Conservation (phyloP, 1,284 basidiomycete genomes). For the Mycena citricolor region DNA sequence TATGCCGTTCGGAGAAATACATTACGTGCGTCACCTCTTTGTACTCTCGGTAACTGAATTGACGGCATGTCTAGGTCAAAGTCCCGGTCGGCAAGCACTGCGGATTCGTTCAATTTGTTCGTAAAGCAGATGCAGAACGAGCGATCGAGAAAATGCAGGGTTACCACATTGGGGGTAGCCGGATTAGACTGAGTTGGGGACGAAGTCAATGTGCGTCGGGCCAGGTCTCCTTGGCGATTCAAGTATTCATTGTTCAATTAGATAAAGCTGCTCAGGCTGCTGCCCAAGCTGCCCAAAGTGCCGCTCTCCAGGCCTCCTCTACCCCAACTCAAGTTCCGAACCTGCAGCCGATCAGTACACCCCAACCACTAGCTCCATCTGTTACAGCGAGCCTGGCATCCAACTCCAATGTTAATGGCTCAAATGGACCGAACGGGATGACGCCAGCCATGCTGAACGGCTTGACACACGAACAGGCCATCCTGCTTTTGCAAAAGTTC, state of each 20-base stretch:
- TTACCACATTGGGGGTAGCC: constrained; percentile 87
- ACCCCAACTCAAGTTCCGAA: not conserved
- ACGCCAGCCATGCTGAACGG: constrained; percentile 18
- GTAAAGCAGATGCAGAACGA: constrained; percentile 87
- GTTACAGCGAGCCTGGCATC: too few species aligned
- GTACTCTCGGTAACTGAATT: not conserved
- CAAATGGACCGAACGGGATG: too few species aligned
- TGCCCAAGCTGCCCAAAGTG: constrained; percentile 76
- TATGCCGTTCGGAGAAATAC: constrained; percentile 87
- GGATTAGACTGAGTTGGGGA: constrained; percentile 92
- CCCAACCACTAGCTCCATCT: too few species aligned
- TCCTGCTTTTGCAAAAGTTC: constrained; percentile 65
- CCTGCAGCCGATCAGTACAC: constrained; percentile 28
- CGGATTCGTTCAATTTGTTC: constrained; percentile 93
- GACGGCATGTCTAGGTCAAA: constrained; percentile 70
- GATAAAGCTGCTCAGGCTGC: constrained; percentile 87
- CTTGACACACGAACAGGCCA: constrained; percentile 65
- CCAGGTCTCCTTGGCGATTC: not conserved
- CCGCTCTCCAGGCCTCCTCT: constrained; percentile 48
- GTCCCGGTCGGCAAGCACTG: constrained; percentile 95
- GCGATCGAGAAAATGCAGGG: constrained; percentile 97
- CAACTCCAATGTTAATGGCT: too few species aligned
- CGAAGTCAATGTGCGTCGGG: constrained; percentile 76
- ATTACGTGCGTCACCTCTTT: constrained; percentile 62
- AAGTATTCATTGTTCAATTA: too few species aligned